Evolutionary conservation across 2,329 filamentous ascomycete genomes (phyloP).

Genomic region (Fonsecaea multimorphosa): DNA sequence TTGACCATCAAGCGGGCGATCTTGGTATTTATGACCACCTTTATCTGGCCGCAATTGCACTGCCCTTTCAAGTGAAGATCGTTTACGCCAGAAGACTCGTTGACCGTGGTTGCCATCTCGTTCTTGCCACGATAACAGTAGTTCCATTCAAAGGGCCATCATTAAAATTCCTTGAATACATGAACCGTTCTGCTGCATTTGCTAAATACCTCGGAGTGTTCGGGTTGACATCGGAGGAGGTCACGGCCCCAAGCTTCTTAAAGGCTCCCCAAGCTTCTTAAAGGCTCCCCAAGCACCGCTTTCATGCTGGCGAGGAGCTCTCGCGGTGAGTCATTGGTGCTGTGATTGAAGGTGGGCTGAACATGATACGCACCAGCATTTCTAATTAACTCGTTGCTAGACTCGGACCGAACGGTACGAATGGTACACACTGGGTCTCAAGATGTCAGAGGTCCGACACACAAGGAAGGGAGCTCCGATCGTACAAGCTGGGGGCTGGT

Average conservation of each 20-base stretch:
- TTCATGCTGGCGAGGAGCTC: background rate
- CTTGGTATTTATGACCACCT: background rate
- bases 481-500: background rate
- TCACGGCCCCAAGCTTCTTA: no score
- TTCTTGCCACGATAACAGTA: conserved; percentile 3
- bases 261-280: background rate
- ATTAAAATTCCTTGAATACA: background rate
- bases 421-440: background rate
- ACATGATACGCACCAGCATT: background rate
- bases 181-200: background rate
- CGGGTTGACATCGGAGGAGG: background rate
- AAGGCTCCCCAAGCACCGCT: background rate
- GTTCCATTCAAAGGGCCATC: background rate
- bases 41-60: conserved; percentile 4
- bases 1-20: background rate
- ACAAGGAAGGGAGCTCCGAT: background rate
- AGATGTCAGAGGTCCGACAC: background rate
- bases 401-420: conserved; percentile 3
- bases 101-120: conserved; percentile 3
- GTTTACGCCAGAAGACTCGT: conserved; percentile 2
- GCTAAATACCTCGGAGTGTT: background rate
- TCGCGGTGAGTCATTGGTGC: background rate
- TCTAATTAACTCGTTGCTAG: background rate
- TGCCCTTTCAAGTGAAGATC: conserved; percentile 2
- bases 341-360: background rate